Conservation (phyloP, 2,329 filamentous ascomycete genomes). For the Aureobasidium leucospermi region DNA sequence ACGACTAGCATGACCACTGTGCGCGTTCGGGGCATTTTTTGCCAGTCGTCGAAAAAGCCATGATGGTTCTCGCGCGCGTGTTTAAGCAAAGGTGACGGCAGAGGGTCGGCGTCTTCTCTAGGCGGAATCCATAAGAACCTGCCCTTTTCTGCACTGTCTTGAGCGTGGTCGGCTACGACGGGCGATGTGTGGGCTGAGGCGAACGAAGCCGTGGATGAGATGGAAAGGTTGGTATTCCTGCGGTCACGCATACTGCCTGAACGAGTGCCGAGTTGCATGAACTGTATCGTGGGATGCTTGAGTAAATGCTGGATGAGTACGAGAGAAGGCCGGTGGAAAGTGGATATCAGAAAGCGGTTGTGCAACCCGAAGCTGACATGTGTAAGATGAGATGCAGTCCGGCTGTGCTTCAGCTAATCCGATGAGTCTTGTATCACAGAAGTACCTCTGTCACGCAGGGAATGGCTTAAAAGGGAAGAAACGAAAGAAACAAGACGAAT, state of each 20-base stretch:
- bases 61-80: conserved; percentile 15
- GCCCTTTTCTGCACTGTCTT: conserved; percentile 53
- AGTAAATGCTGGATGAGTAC: not conserved
- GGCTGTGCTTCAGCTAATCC: conserved; percentile 1
- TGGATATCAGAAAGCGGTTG: not conserved
- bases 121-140: conserved; percentile 36
- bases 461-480: not conserved
- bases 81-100: conserved; percentile 19
- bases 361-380: conserved; percentile 10
- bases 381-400: not conserved
- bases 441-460: not conserved
- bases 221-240: conserved; percentile 40
- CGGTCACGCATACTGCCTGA: conserved; percentile 20
- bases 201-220: conserved; percentile 58
- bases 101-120: conserved; percentile 14
- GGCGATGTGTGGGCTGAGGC: conserved; percentile 46
- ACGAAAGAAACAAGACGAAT: not conserved
- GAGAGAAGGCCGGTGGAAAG: not conserved
- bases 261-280: conserved; percentile 5
- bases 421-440: not conserved
- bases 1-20: conserved; percentile 16
- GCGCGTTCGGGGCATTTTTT: not conserved
- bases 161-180: conserved; percentile 43
- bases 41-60: not conserved
- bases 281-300: not conserved